Conservation (phyloP, 2,329 filamentous ascomycete genomes). For the Pseudodiploospora longispora region DNA sequence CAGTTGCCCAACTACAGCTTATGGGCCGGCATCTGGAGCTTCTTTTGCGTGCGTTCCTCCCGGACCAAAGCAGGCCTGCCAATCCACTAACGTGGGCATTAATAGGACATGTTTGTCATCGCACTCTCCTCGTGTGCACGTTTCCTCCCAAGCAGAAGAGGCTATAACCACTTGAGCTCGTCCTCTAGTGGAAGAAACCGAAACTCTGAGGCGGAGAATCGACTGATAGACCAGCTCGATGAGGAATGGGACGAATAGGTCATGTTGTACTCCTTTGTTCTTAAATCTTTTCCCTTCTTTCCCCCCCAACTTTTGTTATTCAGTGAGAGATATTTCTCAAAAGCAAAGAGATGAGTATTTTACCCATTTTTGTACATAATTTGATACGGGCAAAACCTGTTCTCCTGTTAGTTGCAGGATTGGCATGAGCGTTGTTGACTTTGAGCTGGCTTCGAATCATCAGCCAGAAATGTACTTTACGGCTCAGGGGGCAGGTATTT, state of each 20-base stretch:
- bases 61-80: slow-evolving; percentile 22
- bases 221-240: slow-evolving; percentile 89
- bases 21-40: slow-evolving; percentile 81
- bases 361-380: no score
- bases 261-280: no score
- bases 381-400: no score
- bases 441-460: no score
- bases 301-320: background rate
- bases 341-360: no score
- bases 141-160: slow-evolving; percentile 54
- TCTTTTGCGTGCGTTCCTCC: slow-evolving; percentile 55
- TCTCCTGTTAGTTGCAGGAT: no score
- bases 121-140: slow-evolving; percentile 61
- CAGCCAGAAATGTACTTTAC: no score
- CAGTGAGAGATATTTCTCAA: no score
- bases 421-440: no score
- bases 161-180: slow-evolving; percentile 57
- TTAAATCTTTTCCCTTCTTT: background rate
- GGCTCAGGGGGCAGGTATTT: no score
- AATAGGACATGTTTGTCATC: slow-evolving; percentile 58
- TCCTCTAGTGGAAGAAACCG: slow-evolving; percentile 41
- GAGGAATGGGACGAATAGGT: slow-evolving; percentile 86
- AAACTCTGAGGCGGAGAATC: slow-evolving; percentile 74
- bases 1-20: slow-evolving; percentile 91
- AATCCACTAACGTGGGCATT: slow-evolving; percentile 16